These are phyloP conservation scores for Clavispora fructus DNA, from an alignment of 805 yeast species.

Conservation along the genomic window DNA sequence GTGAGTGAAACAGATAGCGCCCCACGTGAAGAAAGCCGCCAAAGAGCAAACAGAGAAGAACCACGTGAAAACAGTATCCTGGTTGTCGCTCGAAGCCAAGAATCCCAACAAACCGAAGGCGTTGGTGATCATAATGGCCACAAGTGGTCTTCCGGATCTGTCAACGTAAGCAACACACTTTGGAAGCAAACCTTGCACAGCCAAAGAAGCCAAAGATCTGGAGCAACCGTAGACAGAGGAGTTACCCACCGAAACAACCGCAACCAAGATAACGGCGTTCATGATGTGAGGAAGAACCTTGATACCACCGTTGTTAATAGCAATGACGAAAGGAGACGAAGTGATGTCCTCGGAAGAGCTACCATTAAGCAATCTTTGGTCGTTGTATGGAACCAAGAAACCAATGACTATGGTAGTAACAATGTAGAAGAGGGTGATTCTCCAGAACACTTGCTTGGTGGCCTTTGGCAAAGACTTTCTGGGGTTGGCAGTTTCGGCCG, in stretches of 20 bases:
- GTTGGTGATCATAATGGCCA: constrained; percentile 47
- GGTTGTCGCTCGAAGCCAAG: constrained; percentile 27
- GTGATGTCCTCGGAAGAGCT: constrained; percentile 10
- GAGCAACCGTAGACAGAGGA: constrained; percentile 33
- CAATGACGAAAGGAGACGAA: constrained; percentile 27
- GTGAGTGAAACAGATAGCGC: constrained; percentile 36
- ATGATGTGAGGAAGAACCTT: constrained; percentile 22
- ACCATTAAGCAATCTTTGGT: constrained; percentile 20
- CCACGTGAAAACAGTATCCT: constrained; percentile 35
- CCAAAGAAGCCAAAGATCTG: constrained; percentile 58
- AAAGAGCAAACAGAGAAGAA: constrained; percentile 37
- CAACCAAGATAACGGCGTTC: constrained; percentile 23
- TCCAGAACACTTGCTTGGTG: constrained; percentile 51
- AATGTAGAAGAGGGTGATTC: constrained; percentile 47
- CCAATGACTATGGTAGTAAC: constrained; percentile 45
- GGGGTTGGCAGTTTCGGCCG: constrained; percentile 54
- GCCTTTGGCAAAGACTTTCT: constrained; percentile 53
- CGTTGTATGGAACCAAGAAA: constrained; percentile 47
- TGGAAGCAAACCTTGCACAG: constrained; percentile 62
- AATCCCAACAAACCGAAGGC: constrained; percentile 38
- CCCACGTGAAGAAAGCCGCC: constrained; percentile 39
- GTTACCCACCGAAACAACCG: constrained; percentile 27
- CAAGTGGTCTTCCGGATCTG: constrained; percentile 62
- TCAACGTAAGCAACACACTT: constrained; percentile 55
- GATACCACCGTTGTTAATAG: constrained; percentile 24